phyloP scores from a whole-genome alignment of 164 flowering plant species.

The Nymphaea thermarum region DNA sequence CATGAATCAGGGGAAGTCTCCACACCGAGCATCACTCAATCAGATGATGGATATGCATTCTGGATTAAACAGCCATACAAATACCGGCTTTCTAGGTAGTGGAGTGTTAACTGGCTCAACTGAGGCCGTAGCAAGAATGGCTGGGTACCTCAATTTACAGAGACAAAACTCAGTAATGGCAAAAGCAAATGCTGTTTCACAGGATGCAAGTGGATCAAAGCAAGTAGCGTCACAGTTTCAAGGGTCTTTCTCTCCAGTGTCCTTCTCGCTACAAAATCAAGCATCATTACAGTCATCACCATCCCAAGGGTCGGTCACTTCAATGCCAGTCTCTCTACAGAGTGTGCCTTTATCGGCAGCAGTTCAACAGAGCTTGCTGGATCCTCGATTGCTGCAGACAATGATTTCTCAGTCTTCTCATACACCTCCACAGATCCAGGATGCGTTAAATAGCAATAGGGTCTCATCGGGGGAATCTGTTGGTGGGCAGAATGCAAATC shows the following conservation, averaged over 20 bases:
- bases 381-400: constrained; percentile 24
- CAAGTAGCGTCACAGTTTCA: too few species aligned
- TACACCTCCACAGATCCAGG: constrained; percentile 78
- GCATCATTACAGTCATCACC: constrained; percentile 22
- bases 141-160: constrained; percentile 60
- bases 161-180: constrained; percentile 65
- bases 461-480: constrained; percentile 1
- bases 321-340: constrained; percentile 31
- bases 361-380: constrained; percentile 16
- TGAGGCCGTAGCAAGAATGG: constrained; percentile 49
- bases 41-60: constrained; percentile 62
- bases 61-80: constrained; percentile 37
- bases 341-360: constrained; percentile 25
- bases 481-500: constrained; percentile 1
- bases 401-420: constrained; percentile 28
- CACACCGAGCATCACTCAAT: constrained; percentile 48
- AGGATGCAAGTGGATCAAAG: constrained; percentile 18
- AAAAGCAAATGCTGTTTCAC: constrained; percentile 32
- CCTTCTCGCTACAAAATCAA: constrained; percentile 21
- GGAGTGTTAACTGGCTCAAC: constrained; percentile 38
- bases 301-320: constrained; percentile 38
- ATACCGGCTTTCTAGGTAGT: constrained; percentile 30
- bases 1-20: constrained; percentile 49
- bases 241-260: constrained; percentile 18
- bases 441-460: constrained; percentile 36